Evolutionary conservation across 1,284 basidiomycete species (phyloP), one percentile per base, ranked within the genome.

Genomic region (Trichosporon inkin): DNA sequence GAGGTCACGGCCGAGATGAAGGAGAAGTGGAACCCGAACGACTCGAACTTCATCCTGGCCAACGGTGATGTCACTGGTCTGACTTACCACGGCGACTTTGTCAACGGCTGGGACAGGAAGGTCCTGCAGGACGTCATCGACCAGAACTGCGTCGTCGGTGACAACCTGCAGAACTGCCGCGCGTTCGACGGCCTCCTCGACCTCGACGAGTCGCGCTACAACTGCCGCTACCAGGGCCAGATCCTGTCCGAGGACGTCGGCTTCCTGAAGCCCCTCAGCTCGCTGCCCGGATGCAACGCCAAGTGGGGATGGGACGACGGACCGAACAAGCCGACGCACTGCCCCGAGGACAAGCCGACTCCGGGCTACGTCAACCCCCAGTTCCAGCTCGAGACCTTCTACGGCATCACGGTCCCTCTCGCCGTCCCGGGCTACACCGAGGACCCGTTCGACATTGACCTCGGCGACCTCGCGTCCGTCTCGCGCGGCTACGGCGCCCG

Each of bases 21-120:
- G 53, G 35, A 17, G 13, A 16, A 55, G 20, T 61, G 59, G 59
- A 52, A 53, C 35, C 35, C 40, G 10, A 19, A 24, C 10, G 39
- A 36, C 17, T 36, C 54, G 28, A 61, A 58, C 41, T 34, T 61
- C 17, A 60, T 61, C 56, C 54, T 58, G 40, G 39, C 78, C 39
- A 77, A 77, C 60, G 79, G 79, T 44, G 79, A 79, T 57, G 71
- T 71, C 1, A 76, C 74, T 49, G 78, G 76, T 40, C 71, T 73
- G 58, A 72, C 75, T 51, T 67, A 74, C 58, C 78, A 79, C 68
- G 78, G 68, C 53, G 78, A 78, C 67, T 79, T 79, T 63, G 40
- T 75, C 54, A 74, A 73, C 59, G 77, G 78, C 41, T 78, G 76
- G 78, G 72, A 74, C 10, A 67, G 67, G 36, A 68, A 71, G 49